These are phyloP conservation scores for Paramyrothecium roridum DNA, from an alignment of 2,329 filamentous ascomycete species.

Conservation along the genomic window DNA sequence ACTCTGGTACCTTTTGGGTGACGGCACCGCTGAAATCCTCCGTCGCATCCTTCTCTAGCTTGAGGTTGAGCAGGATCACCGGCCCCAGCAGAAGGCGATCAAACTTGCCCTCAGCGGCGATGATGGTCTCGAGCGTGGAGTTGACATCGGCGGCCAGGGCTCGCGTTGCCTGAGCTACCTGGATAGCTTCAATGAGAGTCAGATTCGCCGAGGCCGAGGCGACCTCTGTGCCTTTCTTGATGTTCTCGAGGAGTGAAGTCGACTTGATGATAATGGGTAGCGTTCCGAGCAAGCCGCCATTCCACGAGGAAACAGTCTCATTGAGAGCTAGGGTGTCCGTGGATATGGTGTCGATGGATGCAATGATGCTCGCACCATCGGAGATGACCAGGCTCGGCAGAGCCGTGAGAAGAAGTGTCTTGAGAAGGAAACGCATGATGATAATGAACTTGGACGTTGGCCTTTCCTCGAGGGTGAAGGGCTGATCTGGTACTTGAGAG, in stretches of 20 bases:
- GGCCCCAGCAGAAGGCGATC: constrained; percentile 37
- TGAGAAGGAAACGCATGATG: constrained; percentile 18
- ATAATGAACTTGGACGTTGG: background rate
- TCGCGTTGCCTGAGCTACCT: constrained; percentile 32
- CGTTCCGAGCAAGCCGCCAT: constrained; percentile 32
- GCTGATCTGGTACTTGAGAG: too few species aligned
- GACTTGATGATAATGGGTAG: constrained; percentile 38
- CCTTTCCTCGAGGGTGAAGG: background rate
- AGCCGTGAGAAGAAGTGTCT: constrained; percentile 15
- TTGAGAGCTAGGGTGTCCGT: constrained; percentile 29
- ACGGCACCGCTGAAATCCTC: constrained; percentile 32
- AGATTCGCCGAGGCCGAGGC: constrained; percentile 35
- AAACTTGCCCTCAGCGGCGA: constrained; percentile 39
- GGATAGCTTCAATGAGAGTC: constrained; percentile 31
- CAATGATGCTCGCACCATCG: constrained; percentile 28
- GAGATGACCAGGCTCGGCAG: constrained; percentile 23
- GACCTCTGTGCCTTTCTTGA: constrained; percentile 32
- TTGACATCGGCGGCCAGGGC: constrained; percentile 34
- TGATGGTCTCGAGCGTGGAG: constrained; percentile 31
- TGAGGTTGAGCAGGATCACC: constrained; percentile 38
- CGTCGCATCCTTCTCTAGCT: constrained; percentile 35
- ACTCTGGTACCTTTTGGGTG: constrained; percentile 34
- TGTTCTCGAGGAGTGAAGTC: constrained; percentile 31
- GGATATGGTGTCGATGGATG: constrained; percentile 30
- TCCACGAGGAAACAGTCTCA: constrained; percentile 30